phyloP scores from a whole-genome alignment of 495 filamentous ascomycete genomes.

The Schizothecium vesticola region DNA sequence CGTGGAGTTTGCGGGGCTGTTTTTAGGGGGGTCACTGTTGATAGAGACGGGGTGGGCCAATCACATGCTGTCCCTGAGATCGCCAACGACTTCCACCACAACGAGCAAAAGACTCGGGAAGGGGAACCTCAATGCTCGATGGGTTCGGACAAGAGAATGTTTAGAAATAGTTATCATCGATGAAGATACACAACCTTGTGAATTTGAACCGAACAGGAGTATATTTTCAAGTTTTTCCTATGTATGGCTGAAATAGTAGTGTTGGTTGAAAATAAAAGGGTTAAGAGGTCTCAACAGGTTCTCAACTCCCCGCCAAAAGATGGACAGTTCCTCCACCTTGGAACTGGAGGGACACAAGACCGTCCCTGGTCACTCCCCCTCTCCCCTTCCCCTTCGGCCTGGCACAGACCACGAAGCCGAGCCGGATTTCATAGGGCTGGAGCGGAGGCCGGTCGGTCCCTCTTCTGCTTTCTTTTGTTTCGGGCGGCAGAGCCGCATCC shows the following conservation, averaged over 20 bases:
- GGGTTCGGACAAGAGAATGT: not conserved
- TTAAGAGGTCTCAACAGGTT: not conserved
- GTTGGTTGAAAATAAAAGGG: not conserved
- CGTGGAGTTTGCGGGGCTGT: not conserved
- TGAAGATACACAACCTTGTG: not conserved
- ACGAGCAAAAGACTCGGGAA: not conserved
- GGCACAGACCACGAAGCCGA: not conserved
- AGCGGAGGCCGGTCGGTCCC: not conserved
- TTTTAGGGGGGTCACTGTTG: not conserved
- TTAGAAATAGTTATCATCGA: not conserved
- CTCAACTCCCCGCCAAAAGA: not conserved
- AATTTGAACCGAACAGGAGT: not conserved
- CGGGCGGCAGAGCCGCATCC: conserved; percentile 25
- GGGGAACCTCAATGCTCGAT: not conserved
- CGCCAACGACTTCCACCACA: not conserved
- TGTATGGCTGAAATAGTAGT: not conserved
- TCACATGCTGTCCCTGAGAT: not conserved
- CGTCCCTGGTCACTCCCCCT: no score
- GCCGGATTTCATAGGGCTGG: conserved; percentile 9
- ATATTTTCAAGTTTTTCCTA: not conserved
- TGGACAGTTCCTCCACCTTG: not conserved
- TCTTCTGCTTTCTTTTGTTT: not conserved
- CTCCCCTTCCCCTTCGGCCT: not conserved
- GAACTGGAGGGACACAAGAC: not conserved
- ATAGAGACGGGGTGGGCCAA: not conserved